A percentile compares a stretch with the other conserved stretches of the same genome.
These are phyloP conservation scores for Aspergillus sp. DNA, from an alignment of 2,329 filamentous ascomycete species.

Conservation along the genomic window DNA sequence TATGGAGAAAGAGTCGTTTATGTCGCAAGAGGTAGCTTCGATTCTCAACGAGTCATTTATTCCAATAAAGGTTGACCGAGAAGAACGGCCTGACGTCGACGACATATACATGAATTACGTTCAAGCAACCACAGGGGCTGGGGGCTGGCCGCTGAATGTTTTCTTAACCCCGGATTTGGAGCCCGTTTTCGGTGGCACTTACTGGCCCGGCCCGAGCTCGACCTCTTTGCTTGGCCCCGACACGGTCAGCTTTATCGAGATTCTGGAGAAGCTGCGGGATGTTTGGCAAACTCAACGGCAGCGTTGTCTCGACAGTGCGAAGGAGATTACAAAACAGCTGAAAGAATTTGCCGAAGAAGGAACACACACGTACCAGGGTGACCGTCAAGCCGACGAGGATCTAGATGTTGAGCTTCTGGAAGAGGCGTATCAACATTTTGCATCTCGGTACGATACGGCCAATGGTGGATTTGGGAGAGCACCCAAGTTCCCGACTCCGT, in stretches of 20 bases:
- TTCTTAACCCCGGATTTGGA: slow-evolving; percentile 92
- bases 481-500: slow-evolving; percentile 87
- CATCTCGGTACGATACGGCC: slow-evolving; percentile 72
- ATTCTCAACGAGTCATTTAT: slow-evolving; percentile 86
- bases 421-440: slow-evolving; percentile 81
- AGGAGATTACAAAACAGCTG: slow-evolving; percentile 76
- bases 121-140: slow-evolving; percentile 83
- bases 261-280: slow-evolving; percentile 72
- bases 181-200: slow-evolving; percentile 93
- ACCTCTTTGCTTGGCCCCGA: slow-evolving; percentile 50
- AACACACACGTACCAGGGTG: slow-evolving; percentile 51
- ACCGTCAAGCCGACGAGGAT: slow-evolving; percentile 60
- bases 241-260: slow-evolving; percentile 76
- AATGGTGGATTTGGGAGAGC: slow-evolving; percentile 77
- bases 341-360: slow-evolving; percentile 88
- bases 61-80: slow-evolving; percentile 87
- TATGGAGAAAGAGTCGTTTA: slow-evolving; percentile 90
- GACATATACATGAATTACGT: slow-evolving; percentile 98
- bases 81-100: slow-evolving; percentile 91
- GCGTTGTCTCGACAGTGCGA: slow-evolving; percentile 79
- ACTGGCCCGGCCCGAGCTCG: slow-evolving; percentile 81
- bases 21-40: slow-evolving; percentile 73
- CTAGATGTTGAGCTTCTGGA: slow-evolving; percentile 89
- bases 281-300: slow-evolving; percentile 81
- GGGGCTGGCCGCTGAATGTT: slow-evolving; percentile 95